A percentile compares a stretch with the other conserved stretches of the same genome.
These are phyloP conservation scores for Pezicula carpinea DNA, from an alignment of 2,329 filamentous ascomycete genomes.

Conservation along the genomic window DNA sequence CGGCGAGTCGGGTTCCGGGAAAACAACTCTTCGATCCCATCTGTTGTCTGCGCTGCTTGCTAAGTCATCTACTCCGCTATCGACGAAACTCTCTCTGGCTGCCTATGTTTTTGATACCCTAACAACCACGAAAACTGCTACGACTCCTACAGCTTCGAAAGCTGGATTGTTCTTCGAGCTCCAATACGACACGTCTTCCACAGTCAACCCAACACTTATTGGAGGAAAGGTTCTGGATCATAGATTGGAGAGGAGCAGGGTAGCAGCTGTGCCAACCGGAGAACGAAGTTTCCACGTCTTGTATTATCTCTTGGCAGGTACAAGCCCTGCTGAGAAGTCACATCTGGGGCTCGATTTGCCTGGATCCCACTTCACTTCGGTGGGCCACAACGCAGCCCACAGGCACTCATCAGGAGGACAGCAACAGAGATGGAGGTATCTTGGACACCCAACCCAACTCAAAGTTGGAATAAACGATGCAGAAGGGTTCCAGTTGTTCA, in stretches of 20 bases:
- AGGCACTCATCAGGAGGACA: slow-evolving; percentile 38
- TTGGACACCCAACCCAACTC: slow-evolving; percentile 92
- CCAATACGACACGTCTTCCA: slow-evolving; percentile 88
- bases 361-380: slow-evolving; percentile 39
- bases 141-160: slow-evolving; percentile 92
- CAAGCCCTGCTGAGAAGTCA: slow-evolving; percentile 81
- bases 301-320: slow-evolving; percentile 92
- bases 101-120: slow-evolving; percentile 94
- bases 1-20: slow-evolving; percentile 92
- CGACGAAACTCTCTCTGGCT: slow-evolving; percentile 86
- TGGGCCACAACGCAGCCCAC: slow-evolving; percentile 41
- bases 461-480: slow-evolving; percentile 96
- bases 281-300: slow-evolving; percentile 95
- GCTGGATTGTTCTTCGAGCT: slow-evolving; percentile 93
- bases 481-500: slow-evolving; percentile 96
- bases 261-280: slow-evolving; percentile 87
- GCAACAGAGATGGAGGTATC: slow-evolving; percentile 90
- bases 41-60: slow-evolving; percentile 79
- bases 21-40: slow-evolving; percentile 90
- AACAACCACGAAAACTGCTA: slow-evolving; percentile 95
- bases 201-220: slow-evolving; percentile 79
- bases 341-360: slow-evolving; percentile 61
- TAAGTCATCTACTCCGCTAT: slow-evolving; percentile 88
- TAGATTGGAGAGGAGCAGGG: slow-evolving; percentile 83
- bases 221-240: slow-evolving; percentile 95